Evolutionary conservation across 495 filamentous ascomycete genomes (phyloP).

Genomic region (Penicillium dipodomyicola): DNA sequence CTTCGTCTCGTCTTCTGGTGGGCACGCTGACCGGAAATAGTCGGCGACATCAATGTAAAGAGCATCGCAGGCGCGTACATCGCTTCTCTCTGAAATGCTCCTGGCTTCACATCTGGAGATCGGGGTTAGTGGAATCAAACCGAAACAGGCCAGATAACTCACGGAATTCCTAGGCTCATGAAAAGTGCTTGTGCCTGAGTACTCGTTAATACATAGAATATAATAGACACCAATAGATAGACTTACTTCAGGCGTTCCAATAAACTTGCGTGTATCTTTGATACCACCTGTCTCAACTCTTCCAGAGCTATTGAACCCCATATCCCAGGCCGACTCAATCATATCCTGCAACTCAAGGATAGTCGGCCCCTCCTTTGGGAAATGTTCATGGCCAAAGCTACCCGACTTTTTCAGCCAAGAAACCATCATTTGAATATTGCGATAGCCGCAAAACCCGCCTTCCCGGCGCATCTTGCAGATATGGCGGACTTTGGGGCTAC

Average conservation of each 20-base stretch:
- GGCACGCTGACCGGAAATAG: constrained; percentile 63
- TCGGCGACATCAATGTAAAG: constrained; percentile 67
- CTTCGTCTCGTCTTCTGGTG: constrained; percentile 39
- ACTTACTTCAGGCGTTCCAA: constrained; percentile 86
- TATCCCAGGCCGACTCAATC: constrained; percentile 90
- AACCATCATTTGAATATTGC: constrained; percentile 92
- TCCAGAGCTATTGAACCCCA: constrained; percentile 71
- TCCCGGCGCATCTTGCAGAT: constrained; percentile 77
- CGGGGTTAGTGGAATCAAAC: neutral
- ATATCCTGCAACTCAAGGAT: constrained; percentile 83
- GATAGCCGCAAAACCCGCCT: constrained; percentile 95
- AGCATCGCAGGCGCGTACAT: constrained; percentile 48
- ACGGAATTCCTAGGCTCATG: constrained; percentile 63
- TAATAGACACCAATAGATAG: neutral
- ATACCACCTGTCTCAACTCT: constrained; percentile 85
- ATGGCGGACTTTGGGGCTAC: constrained; percentile 72
- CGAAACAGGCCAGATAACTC: constrained; percentile 27
- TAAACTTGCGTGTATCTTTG: constrained; percentile 85
- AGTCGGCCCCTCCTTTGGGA: constrained; percentile 63
- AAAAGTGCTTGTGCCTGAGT: constrained; percentile 78
- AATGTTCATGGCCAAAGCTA: constrained; percentile 55
- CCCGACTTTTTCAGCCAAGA: constrained; percentile 68
- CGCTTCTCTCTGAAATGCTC: constrained; percentile 41
- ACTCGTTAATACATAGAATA: constrained; percentile 13
- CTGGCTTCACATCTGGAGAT: constrained; percentile 50